Evolutionary conservation across 345 rosid genomes (phyloP).

Genomic region (Boechera stricta): DNA sequence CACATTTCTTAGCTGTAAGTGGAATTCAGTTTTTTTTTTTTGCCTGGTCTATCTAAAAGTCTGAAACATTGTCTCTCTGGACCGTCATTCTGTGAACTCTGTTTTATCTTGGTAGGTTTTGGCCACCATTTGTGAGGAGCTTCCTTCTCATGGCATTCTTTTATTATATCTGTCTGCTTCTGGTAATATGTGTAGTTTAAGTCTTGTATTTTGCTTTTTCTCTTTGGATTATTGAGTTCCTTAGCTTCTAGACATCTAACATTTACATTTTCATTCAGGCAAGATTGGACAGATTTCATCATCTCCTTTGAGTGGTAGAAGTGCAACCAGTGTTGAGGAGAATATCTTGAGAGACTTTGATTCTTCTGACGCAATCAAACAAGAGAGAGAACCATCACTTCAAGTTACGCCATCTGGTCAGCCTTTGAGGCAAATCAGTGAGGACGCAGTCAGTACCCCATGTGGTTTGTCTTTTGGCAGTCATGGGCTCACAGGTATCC

Average conservation of each 20-base stretch:
- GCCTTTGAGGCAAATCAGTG: constrained; percentile 55
- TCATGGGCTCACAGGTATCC: constrained; percentile 79
- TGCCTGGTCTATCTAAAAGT: background rate
- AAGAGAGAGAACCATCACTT: constrained; percentile 55
- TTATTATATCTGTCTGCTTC: constrained; percentile 89
- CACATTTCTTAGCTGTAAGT: constrained; percentile 93
- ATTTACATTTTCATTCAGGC: constrained; percentile 51
- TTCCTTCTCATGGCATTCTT: constrained; percentile 80
- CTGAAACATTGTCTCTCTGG: constrained; percentile 1
- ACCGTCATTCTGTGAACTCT: constrained; percentile 31
- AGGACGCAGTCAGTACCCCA: constrained; percentile 48
- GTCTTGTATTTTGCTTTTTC: constrained; percentile 10
- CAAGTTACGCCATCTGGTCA: constrained; percentile 52
- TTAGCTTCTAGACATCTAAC: constrained; percentile 28
- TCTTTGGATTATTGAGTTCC: constrained; percentile 33
- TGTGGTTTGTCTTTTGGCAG: constrained; percentile 75
- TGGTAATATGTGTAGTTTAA: constrained; percentile 53
- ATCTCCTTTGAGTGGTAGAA: constrained; percentile 57
- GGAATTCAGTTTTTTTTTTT: constrained; percentile 7
- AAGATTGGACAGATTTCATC: constrained; percentile 54
- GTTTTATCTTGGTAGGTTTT: constrained; percentile 61
- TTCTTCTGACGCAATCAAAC: constrained; percentile 50
- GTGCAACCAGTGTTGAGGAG: constrained; percentile 51
- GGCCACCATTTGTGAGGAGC: constrained; percentile 88
- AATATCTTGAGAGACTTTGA: constrained; percentile 59